These are phyloP conservation scores for Cyclotella cryptica DNA, from an alignment of 108 stramenopile genomes.

Conservation along the genomic window DNA sequence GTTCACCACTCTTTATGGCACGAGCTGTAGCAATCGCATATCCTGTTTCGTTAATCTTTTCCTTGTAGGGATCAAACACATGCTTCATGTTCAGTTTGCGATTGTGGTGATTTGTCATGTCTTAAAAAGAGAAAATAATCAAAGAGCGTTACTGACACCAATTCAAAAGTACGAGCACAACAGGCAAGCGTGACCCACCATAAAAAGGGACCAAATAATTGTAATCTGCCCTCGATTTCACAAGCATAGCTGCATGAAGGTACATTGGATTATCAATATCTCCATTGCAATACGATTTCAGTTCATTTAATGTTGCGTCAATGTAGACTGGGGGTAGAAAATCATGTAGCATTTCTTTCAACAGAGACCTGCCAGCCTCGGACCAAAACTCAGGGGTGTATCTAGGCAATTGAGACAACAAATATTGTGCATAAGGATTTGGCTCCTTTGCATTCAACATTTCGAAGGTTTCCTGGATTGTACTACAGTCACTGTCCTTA, in stretches of 20 bases:
- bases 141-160: conserved; percentile 1
- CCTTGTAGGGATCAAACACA: conserved; percentile 33
- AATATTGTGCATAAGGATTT: conserved; percentile 65
- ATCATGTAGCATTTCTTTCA: conserved; percentile 43
- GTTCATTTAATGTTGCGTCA: conserved; percentile 29
- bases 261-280: conserved; percentile 30
- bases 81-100: conserved; percentile 44
- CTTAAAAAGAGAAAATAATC: neutral
- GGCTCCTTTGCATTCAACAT: conserved; percentile 51
- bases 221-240: conserved; percentile 69
- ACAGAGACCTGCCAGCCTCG: conserved; percentile 44
- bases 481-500: conserved; percentile 43
- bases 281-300: conserved; percentile 42
- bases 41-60: conserved; percentile 20
- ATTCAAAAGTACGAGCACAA: neutral
- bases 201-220: conserved; percentile 73
- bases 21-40: conserved; percentile 38
- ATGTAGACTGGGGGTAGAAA: conserved; percentile 13
- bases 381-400: conserved; percentile 61
- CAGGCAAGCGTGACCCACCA: conserved; percentile 26
- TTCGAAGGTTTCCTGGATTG: conserved; percentile 35
- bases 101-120: conserved; percentile 77
- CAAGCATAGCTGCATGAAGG: conserved; percentile 54
- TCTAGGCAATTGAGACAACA: conserved; percentile 29
- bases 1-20: conserved; percentile 64